phyloP scores from a whole-genome alignment of 2,329 filamentous ascomycete species.

The Neoascochyta sp. region DNA sequence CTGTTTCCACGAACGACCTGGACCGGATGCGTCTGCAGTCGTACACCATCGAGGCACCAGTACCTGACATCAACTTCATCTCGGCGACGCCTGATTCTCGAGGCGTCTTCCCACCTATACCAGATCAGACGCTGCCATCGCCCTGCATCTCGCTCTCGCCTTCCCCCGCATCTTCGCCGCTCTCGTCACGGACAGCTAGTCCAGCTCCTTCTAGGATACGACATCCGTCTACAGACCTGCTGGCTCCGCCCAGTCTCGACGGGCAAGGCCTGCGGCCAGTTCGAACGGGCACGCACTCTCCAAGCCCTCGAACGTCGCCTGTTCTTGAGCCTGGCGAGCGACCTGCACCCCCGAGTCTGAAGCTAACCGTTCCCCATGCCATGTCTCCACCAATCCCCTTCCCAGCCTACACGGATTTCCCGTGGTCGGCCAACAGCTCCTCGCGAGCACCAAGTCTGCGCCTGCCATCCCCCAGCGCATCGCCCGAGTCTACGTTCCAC shows the following conservation, averaged over 20 bases:
- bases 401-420: slow-evolving; percentile 60
- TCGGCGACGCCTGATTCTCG: slow-evolving; percentile 33
- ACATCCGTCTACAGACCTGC: slow-evolving; percentile 21
- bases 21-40: slow-evolving; percentile 46
- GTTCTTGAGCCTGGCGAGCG: slow-evolving; percentile 17
- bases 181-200: slow-evolving; percentile 24
- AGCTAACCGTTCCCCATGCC: slow-evolving; percentile 41
- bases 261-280: slow-evolving; percentile 10
- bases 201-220: slow-evolving; percentile 21
- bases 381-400: slow-evolving; percentile 59
- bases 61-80: slow-evolving; percentile 37
- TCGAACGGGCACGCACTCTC: slow-evolving; percentile 17
- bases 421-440: slow-evolving; percentile 39
- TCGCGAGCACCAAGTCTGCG: slow-evolving; percentile 55
- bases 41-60: slow-evolving; percentile 22
- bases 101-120: slow-evolving; percentile 1
- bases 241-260: slow-evolving; percentile 41
- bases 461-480: slow-evolving; percentile 51
- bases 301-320: slow-evolving; percentile 28
- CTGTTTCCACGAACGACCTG: slow-evolving; percentile 60
- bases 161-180: slow-evolving; percentile 38
- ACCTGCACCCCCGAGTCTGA: slow-evolving; percentile 37
- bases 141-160: slow-evolving; percentile 41
- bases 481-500: slow-evolving; percentile 49
- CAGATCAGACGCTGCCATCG: slow-evolving; percentile 29